Evolutionary conservation across 495 filamentous ascomycete species (phyloP), one percentile per base, ranked within the genome.

Genomic region (Annulohypoxylon moriforme): DNA sequence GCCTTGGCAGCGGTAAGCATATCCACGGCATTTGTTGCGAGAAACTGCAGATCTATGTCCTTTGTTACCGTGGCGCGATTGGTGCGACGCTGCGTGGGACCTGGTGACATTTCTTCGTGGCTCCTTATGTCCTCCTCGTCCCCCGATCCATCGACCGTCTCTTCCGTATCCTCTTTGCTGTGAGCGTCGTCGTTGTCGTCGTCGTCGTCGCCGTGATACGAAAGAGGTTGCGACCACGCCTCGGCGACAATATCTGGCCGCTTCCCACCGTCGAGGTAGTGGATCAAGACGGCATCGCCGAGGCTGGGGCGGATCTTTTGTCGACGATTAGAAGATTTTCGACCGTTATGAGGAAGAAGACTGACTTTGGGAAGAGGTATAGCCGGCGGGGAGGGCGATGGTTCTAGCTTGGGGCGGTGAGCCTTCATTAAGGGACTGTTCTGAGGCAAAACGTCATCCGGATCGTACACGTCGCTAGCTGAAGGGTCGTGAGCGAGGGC

Each of bases 231-330:
- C 57, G 27, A 62, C 46, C 81, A 84, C 16, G 81, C 84, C 68
- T 80, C 69, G 52, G 76, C 67, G 65, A 84, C 82, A 68, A 87
- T 80, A 40, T 87, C 81, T 14, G 75, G 76, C 34, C 76, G 78
- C 67, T 83, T 83, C 64, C 85, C 81, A 64, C 79, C 81, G 74
- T 80, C 85, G 56, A 89, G 83, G 66, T 82, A 79, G 27, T 76
- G 74, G 36, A 89, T 79, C 68, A 89, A 76, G 55, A 88, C 83
- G 46, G 80, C 85, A 85, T 89, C 85, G 72, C 85, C 87, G 67
- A 80, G 83, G 64, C 74, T 80, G 57, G 79, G 76, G 70, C 75
- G 76, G 67, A 77, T 65, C 79, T 79, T 82, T 63, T 69, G 75
- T 53, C 81, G 82, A 78, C 77, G 71, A 77, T 80, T 80, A 79